A percentile compares a stretch with the other conserved stretches of the same genome.
These are phyloP conservation scores for Glycine latifolia DNA, from an alignment of 306 rosid species.

Conservation along the genomic window DNA sequence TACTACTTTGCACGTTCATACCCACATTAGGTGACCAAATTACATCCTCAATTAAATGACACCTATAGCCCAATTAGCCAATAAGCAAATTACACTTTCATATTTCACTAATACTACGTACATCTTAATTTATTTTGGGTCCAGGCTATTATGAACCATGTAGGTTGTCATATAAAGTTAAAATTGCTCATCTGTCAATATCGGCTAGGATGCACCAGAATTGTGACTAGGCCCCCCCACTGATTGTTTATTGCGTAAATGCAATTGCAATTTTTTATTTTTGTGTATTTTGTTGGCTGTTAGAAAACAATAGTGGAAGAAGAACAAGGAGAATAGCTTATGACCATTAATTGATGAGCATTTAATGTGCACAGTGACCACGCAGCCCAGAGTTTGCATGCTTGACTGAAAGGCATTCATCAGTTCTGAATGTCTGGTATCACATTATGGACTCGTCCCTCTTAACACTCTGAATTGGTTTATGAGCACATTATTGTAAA, in stretches of 20 bases:
- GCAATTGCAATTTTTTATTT: conserved; percentile 26
- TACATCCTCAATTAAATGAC: conserved; percentile 25
- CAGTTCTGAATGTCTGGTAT: conserved; percentile 42
- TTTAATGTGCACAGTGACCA: conserved; percentile 53
- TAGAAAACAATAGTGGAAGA: background rate
- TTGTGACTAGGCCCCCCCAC: conserved; percentile 44
- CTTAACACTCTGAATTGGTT: conserved; percentile 19
- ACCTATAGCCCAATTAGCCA: background rate
- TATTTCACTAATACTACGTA: background rate
- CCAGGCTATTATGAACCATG: conserved; percentile 40
- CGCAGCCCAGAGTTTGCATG: conserved; percentile 27
- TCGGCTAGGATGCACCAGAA: conserved; percentile 53
- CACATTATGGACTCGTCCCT: conserved; percentile 26
- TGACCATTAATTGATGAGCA: conserved; percentile 30
- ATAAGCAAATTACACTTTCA: conserved; percentile 21
- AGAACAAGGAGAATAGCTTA: conserved; percentile 6
- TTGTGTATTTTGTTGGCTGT: conserved; percentile 32
- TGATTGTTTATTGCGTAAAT: conserved; percentile 38
- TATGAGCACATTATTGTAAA: conserved; percentile 1
- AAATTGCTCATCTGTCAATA: conserved; percentile 48
- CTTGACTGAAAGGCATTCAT: conserved; percentile 42
- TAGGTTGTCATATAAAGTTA: conserved; percentile 51
- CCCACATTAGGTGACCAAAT: conserved; percentile 43
- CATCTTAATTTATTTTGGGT: conserved; percentile 33
- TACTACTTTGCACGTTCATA: conserved; percentile 26